Percentiles rank a stretch among this genome's conserved stretches.
These are phyloP conservation scores for Coniochaeta sp. DNA, from an alignment of 2,329 filamentous ascomycete species.

Conservation along the genomic window DNA sequence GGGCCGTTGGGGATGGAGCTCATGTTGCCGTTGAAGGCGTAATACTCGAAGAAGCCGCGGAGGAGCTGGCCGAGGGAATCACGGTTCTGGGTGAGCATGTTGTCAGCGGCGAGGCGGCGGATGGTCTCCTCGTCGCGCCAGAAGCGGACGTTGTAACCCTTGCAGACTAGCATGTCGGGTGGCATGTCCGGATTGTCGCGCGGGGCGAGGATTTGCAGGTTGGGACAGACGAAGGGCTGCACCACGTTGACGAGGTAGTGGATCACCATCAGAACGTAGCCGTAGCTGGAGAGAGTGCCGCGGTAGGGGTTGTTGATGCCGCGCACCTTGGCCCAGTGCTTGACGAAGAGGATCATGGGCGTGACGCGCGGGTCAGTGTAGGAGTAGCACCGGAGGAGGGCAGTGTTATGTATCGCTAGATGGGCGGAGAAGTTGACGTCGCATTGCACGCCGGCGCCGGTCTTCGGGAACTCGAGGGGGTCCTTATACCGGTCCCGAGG, in stretches of 20 bases:
- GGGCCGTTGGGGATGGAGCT: slow-evolving; percentile 32
- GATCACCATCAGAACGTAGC: slow-evolving; percentile 86
- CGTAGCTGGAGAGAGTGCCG: slow-evolving; percentile 82
- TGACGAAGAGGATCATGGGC: slow-evolving; percentile 76
- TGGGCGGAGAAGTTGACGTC: slow-evolving; percentile 90
- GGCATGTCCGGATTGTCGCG: slow-evolving; percentile 29
- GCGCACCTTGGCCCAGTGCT: slow-evolving; percentile 81
- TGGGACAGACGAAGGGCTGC: slow-evolving; percentile 74
- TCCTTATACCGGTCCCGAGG: slow-evolving; percentile 48
- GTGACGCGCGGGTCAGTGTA: slow-evolving; percentile 70
- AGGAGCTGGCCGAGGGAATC: slow-evolving; percentile 67
- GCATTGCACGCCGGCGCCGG: slow-evolving; percentile 74
- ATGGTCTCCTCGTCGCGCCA: slow-evolving; percentile 72
- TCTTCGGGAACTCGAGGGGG: slow-evolving; percentile 69
- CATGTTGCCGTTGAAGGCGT: slow-evolving; percentile 54
- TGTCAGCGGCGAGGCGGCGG: slow-evolving; percentile 45
- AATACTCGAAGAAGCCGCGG: slow-evolving; percentile 84
- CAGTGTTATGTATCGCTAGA: slow-evolving; percentile 76
- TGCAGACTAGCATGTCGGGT: slow-evolving; percentile 40
- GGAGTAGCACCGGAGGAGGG: slow-evolving; percentile 76
- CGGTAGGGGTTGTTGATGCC: slow-evolving; percentile 83
- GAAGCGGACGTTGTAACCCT: slow-evolving; percentile 68
- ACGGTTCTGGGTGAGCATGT: slow-evolving; percentile 59
- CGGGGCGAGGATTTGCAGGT: slow-evolving; percentile 59
- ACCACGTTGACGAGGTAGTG: slow-evolving; percentile 84